These are phyloP conservation scores for Euphrasia confusa DNA, from an alignment of 257 asterid genomes.

Conservation along the genomic window DNA sequence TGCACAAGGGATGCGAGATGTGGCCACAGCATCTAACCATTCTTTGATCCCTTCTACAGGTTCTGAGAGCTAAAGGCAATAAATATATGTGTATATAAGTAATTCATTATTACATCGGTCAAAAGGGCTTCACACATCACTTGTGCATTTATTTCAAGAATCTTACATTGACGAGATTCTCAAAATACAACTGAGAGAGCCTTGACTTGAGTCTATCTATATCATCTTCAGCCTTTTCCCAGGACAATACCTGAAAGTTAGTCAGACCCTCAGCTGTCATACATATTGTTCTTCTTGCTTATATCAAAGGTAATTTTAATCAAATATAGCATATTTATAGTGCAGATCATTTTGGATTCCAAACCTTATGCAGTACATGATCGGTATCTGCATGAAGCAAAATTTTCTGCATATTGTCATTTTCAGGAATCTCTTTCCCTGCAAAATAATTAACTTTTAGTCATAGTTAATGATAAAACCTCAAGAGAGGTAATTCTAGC, in stretches of 20 bases:
- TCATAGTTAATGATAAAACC: too few relatives aligned
- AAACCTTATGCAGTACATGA: slow-evolving; percentile 69
- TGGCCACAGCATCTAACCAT: slow-evolving; percentile 89
- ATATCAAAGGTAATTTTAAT: neutral
- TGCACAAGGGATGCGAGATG: slow-evolving; percentile 94
- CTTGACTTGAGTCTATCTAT: slow-evolving; percentile 63
- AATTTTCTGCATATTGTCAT: slow-evolving; percentile 38
- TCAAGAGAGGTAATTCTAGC: too few relatives aligned
- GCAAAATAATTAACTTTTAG: slow-evolving; percentile 25
- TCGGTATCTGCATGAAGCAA: slow-evolving; percentile 63
- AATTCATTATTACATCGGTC: slow-evolving; percentile 18
- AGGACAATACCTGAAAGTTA: slow-evolving; percentile 51
- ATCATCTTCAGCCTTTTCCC: slow-evolving; percentile 58
- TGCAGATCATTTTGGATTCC: slow-evolving; percentile 2
- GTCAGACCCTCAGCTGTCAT: slow-evolving; percentile 3
- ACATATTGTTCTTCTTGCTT: slow-evolving; percentile 3
- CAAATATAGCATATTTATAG: too few relatives aligned
- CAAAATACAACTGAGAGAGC: slow-evolving; percentile 66
- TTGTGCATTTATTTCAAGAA: neutral
- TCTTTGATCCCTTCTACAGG: slow-evolving; percentile 83
- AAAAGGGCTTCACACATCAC: slow-evolving; percentile 15
- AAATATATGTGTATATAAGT: neutral
- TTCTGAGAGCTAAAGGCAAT: slow-evolving; percentile 53
- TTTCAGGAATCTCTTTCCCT: slow-evolving; percentile 75
- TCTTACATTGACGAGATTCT: slow-evolving; percentile 61